These are phyloP conservation scores for Hyaloscypha variabilis DNA, from an alignment of 495 filamentous ascomycete species.

Conservation along the genomic window DNA sequence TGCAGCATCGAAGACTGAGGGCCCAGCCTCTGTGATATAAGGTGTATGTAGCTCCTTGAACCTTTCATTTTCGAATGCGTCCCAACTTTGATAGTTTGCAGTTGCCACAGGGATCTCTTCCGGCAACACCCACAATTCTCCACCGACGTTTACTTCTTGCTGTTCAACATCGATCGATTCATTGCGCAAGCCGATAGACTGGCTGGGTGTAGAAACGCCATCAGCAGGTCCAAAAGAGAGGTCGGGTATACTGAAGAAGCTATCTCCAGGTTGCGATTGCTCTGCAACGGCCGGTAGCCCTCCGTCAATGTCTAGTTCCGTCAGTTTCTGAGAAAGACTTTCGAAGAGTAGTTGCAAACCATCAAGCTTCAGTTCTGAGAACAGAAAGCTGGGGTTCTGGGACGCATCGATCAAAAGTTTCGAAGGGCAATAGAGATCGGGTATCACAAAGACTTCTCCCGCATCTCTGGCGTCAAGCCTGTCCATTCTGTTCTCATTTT, in stretches of 20 bases:
- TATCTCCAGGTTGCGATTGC: slow-evolving; percentile 15
- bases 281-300: slow-evolving; percentile 19
- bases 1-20: slow-evolving; percentile 71
- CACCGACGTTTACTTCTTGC: slow-evolving; percentile 13
- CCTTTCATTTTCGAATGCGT: slow-evolving; percentile 57
- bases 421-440: slow-evolving; percentile 59
- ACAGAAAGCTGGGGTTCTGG: slow-evolving; percentile 23
- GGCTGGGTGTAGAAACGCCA: slow-evolving; percentile 14
- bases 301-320: slow-evolving; percentile 24
- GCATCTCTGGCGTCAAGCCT: slow-evolving; percentile 43
- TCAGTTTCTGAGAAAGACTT: neutral
- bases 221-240: slow-evolving; percentile 26
- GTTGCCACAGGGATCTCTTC: slow-evolving; percentile 34
- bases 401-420: slow-evolving; percentile 16
- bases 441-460: slow-evolving; percentile 70
- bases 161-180: neutral
- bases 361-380: slow-evolving; percentile 27
- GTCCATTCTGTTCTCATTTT: slow-evolving; percentile 24
- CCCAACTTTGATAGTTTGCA: slow-evolving; percentile 69
- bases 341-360: slow-evolving; percentile 14
- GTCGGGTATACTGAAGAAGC: slow-evolving; percentile 32
- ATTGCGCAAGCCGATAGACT: neutral
- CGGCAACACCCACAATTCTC: slow-evolving; percentile 59
- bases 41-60: slow-evolving; percentile 48
- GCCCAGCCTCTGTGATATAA: slow-evolving; percentile 80